phyloP scores from a whole-genome alignment of 441 rosid genomes.

The Erysimum cheiri region DNA sequence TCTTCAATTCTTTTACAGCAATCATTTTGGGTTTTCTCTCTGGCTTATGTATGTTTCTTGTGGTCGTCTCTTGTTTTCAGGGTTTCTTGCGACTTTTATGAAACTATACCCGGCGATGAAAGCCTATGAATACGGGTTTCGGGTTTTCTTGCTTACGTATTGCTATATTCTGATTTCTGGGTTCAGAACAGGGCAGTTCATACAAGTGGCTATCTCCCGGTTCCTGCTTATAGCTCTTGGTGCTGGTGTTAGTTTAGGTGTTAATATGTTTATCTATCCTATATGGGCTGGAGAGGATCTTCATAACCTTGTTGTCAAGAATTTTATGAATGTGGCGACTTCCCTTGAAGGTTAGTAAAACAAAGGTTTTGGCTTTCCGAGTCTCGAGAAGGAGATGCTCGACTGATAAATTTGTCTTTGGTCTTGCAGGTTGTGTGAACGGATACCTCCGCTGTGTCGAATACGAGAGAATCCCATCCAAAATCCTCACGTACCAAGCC shows the following conservation, averaged over 20 bases:
- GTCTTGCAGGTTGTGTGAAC: slow-evolving; percentile 58
- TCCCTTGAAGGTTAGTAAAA: slow-evolving; percentile 63
- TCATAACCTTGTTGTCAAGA: slow-evolving; percentile 66
- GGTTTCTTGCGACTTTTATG: slow-evolving; percentile 59
- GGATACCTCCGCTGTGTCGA: slow-evolving; percentile 62
- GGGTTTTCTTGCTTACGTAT: slow-evolving; percentile 74
- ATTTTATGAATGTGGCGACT: slow-evolving; percentile 67
- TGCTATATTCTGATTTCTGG: slow-evolving; percentile 68
- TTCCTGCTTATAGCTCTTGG: slow-evolving; percentile 72
- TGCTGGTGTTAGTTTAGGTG: slow-evolving; percentile 62
- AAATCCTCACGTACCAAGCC: slow-evolving; percentile 68
- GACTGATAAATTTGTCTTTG: slow-evolving; percentile 1
- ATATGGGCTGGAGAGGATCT: slow-evolving; percentile 87
- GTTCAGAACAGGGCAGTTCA: slow-evolving; percentile 65
- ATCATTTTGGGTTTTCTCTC: slow-evolving; percentile 4
- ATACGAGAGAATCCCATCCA: slow-evolving; percentile 65
- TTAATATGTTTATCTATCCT: slow-evolving; percentile 71
- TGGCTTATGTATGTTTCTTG: slow-evolving; percentile 22
- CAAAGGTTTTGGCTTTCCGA: background rate
- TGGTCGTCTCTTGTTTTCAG: slow-evolving; percentile 36
- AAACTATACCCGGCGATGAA: slow-evolving; percentile 68
- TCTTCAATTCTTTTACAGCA: background rate
- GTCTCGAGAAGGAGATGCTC: background rate
- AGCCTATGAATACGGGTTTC: slow-evolving; percentile 72
- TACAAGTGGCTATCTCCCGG: slow-evolving; percentile 63